Base-by-base conservation (phyloP, 768 basidiomycete species). In the Leccinellum luteum region DNA sequence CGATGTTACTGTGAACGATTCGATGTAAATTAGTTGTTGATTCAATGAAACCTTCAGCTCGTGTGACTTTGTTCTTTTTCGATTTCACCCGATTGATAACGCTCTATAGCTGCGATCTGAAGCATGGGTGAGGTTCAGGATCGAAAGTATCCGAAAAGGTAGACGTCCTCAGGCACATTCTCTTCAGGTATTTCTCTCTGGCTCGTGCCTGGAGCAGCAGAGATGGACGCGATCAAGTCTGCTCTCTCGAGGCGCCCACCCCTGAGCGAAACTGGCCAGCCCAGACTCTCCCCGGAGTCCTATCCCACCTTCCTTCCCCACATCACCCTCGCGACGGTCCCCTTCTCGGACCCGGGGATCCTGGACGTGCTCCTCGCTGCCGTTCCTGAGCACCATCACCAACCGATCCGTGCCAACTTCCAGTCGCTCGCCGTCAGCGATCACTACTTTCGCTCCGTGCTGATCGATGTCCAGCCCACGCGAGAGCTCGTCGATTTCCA, bases 381-480 rank as follows among this genome's bases (percentile, higher is more conserved):
- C 6, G 60, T 85, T 17, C 76, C 80, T 8, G 12, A 59, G 7
- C 58, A 59, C 13, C 72, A 76, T 25, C 60, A 76, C 23, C 60
- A 4, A 41, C 63, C 72, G 8, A 60, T 89, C 32, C 64, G 66
- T 15, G 71, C 82, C 62, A 59, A 70, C 30, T 90, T 91, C 68
- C 66, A 75, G 56, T 76, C 79, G 1, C 75, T 91, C 48, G 76
- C 80, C 19, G 75, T 82, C 6, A 85, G 87, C 35, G 73, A 78
- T 35, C 81, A 83, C 63, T 92, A 85, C 73, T 90, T 83, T 69
- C 84, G 86, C 62, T 89, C 88, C 0, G 85, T 91, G 19, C 85
- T 84, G 70, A 69, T 86, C 63, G 72, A 79, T 0, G 73, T 87
- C 63, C 67, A 73, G 34, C 77, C 72, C 7, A 76, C 82, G 1